Base-by-base conservation (phyloP, 352 stramenopile species). In the Globisporangium yorkense region DNA sequence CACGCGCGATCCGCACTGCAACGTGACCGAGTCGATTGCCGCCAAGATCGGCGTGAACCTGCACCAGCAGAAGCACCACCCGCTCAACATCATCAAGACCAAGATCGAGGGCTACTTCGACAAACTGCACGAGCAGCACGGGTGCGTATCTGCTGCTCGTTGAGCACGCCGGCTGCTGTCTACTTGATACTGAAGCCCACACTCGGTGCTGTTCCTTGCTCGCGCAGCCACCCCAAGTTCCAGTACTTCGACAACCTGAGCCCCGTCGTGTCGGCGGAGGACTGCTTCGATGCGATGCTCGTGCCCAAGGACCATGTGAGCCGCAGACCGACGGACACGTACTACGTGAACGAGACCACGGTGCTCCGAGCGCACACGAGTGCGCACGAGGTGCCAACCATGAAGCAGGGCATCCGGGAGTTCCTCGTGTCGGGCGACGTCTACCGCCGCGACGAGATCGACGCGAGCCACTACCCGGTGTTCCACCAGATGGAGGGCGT, bases 401-500 rank as follows among this genome's bases (percentile, higher is more conserved):
- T 99, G 68, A 85, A 91, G 57, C 66, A 92, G 43, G 89, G 92
- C 3, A 65, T 85, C 60, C 87, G 93, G 58, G 77, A 85, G 57
- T 99, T 99, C 68, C 66, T 99, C 7, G 84, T 97, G 46, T 87
- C 88, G 0, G 97, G 95, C 16, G 96, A 99, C 73, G 93, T 98
- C 13, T 99, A 99, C 76, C 92, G 97, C 52, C 84, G 97, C 15
- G 97, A 99, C 74, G 97, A 99, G 74, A 99, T 99, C 67, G 97
- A 99, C 67, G 75, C 86, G 13, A 98, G 84, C 47, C 97, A 99
- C 77, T 99, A 99, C 84, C 97, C 97, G 0, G 94, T 99, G 12
- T 99, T 99, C 80, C 97, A 99, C 72, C 93, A 98, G 65, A 98
- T 99, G 92, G 97, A 99, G 67, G 97, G 96, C 51, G 96, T 98